Percentiles rank a stretch among this genome's conserved stretches.
Conservation (phyloP, 192 early-diverging fungal genomes). For the Backusella circina region DNA sequence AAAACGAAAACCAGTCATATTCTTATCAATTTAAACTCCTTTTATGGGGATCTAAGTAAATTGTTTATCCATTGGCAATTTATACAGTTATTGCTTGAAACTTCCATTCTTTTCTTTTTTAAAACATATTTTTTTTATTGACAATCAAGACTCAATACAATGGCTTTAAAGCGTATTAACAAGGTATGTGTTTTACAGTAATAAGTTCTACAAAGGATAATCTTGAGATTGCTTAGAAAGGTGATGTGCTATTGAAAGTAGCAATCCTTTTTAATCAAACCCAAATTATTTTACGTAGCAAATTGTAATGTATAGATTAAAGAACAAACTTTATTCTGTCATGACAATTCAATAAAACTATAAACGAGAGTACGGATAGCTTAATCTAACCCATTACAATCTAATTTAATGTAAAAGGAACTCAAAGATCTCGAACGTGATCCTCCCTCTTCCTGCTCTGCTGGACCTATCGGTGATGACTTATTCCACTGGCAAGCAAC, state of each 20-base stretch:
- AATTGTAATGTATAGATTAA: not conserved
- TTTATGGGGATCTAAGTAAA: no score
- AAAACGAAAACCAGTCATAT: no score
- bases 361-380: not conserved
- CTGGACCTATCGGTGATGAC: conserved; percentile 91
- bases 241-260: not conserved
- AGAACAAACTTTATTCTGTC: not conserved
- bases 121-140: conserved; percentile 1
- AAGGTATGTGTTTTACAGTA: conserved; percentile 64
- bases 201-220: not conserved
- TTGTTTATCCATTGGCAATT: no score
- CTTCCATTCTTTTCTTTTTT: conserved; percentile 2
- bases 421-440: conserved; percentile 94
- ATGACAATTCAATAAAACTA: not conserved
- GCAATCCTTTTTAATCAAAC: not conserved
- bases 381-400: not conserved
- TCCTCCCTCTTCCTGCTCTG: conserved; percentile 96
- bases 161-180: conserved; percentile 99
- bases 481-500: conserved; percentile 97
- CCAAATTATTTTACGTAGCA: not conserved
- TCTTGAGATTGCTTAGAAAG: not conserved
- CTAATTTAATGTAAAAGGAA: conserved; percentile 54
- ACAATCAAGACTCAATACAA: conserved; percentile 38
- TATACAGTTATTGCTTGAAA: not conserved
- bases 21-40: no score